Percentiles rank a stretch among this genome's conserved stretches.
Evolutionary conservation across 2,329 filamentous ascomycete species (phyloP).

Genomic region (Xylariaceae sp.): DNA sequence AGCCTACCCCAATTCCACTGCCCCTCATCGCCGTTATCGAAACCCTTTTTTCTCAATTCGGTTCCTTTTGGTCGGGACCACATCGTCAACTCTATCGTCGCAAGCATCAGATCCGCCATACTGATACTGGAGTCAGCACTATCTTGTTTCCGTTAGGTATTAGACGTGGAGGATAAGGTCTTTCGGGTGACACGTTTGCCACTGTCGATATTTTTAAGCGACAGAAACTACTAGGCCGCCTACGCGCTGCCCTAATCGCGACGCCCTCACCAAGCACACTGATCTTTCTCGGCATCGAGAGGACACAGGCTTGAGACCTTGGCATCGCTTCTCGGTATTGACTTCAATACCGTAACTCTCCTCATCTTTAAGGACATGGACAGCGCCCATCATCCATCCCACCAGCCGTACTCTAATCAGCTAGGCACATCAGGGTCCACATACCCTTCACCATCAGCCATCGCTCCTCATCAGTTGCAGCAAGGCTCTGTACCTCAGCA

Average conservation of each 20-base stretch:
- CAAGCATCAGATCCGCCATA: slow-evolving; percentile 20
- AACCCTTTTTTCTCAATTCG: slow-evolving; percentile 18
- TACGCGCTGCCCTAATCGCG: slow-evolving; percentile 9
- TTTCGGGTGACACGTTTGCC: slow-evolving; percentile 3
- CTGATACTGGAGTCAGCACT: slow-evolving; percentile 26
- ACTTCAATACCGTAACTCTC: slow-evolving; percentile 20
- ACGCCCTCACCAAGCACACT: not conserved
- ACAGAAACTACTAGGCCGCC: slow-evolving; percentile 10
- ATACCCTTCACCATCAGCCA: slow-evolving; percentile 51
- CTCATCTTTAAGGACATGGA: slow-evolving; percentile 47
- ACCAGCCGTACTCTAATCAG: slow-evolving; percentile 51
- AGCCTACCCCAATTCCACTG: slow-evolving; percentile 35
- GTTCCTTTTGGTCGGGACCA: slow-evolving; percentile 18
- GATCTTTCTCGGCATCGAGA: slow-evolving; percentile 13
- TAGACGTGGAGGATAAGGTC: slow-evolving; percentile 31
- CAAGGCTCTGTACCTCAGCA: slow-evolving; percentile 46
- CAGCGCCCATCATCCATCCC: slow-evolving; percentile 38
- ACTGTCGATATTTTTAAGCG: slow-evolving; percentile 17
- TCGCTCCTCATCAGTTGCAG: slow-evolving; percentile 52
- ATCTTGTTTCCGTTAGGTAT: slow-evolving; percentile 29
- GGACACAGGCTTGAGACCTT: slow-evolving; percentile 23
- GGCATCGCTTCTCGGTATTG: slow-evolving; percentile 23
- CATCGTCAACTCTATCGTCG: slow-evolving; percentile 24
- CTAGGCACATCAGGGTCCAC: slow-evolving; percentile 53
- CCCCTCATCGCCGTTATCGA: slow-evolving; percentile 29